phyloP scores from a whole-genome alignment of 1,284 basidiomycete species.

The Tilletia caries region DNA sequence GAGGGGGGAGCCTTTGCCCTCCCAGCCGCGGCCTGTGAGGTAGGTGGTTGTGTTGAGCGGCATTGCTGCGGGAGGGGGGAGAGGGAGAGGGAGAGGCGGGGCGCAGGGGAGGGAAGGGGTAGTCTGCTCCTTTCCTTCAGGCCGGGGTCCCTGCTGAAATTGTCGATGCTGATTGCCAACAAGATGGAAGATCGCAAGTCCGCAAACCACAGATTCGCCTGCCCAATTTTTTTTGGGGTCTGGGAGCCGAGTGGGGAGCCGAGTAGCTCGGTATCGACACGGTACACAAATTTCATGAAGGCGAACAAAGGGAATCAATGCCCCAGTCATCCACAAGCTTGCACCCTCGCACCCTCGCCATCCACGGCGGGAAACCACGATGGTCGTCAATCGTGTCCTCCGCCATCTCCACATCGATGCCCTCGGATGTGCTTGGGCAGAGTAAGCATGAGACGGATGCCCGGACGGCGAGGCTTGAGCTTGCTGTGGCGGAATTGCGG shows the following conservation, averaged over 20 bases:
- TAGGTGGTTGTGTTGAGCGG: slow-evolving; percentile 44
- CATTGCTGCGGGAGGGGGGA: slow-evolving; percentile 30
- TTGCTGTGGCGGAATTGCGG: slow-evolving; percentile 42
- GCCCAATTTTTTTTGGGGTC: no score
- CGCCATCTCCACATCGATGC: background rate
- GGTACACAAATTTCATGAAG: no score
- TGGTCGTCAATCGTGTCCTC: slow-evolving; percentile 61
- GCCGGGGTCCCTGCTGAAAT: no score
- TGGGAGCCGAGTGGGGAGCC: no score
- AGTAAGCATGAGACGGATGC: slow-evolving; percentile 33
- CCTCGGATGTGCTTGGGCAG: slow-evolving; percentile 26
- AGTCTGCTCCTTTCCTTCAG: no score
- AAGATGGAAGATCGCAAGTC: no score
- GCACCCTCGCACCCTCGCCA: slow-evolving; percentile 72
- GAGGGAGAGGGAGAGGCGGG: no score
- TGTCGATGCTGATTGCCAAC: no score
- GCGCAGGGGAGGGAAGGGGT: no score
- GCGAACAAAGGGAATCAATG: no score
- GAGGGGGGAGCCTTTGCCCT: slow-evolving; percentile 45
- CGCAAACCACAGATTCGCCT: no score
- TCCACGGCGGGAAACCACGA: slow-evolving; percentile 72
- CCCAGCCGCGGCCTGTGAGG: slow-evolving; percentile 47
- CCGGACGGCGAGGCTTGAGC: slow-evolving; percentile 38
- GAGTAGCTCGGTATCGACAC: no score
- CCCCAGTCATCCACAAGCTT: slow-evolving; percentile 55